A percentile compares a stretch with the other conserved stretches of the same genome.
Conservation (phyloP, 1,139 yeast species). For the Protomyces gravidus region DNA sequence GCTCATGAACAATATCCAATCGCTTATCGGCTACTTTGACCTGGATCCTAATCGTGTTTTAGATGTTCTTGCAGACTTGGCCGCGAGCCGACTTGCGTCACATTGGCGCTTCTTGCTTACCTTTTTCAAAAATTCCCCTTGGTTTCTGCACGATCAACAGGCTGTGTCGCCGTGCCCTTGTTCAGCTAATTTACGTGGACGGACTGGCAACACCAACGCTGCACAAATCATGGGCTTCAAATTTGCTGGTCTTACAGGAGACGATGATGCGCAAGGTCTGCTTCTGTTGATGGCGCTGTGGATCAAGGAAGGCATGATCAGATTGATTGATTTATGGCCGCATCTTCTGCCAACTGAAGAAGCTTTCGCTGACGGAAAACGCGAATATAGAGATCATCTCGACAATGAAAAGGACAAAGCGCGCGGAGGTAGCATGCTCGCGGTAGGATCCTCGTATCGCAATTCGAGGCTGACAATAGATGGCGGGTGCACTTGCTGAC, state of each 20-base stretch:
- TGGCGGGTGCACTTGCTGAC: conserved; percentile 77
- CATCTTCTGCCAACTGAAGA: conserved; percentile 50
- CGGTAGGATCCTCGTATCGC: not conserved
- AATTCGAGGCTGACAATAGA: conserved; percentile 44
- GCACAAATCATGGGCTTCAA: conserved; percentile 60
- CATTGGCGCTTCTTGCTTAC: conserved; percentile 15
- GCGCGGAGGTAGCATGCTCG: conserved; percentile 49
- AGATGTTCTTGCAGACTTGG: conserved; percentile 56
- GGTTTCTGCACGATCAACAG: conserved; percentile 13
- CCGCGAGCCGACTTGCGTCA: not conserved
- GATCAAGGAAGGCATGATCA: conserved; percentile 65
- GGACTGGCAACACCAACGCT: conserved; percentile 59
- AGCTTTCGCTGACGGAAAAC: conserved; percentile 47
- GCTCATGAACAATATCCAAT: conserved; percentile 52
- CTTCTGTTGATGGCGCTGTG: conserved; percentile 52
- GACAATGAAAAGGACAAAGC: conserved; percentile 63
- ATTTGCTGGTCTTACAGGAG: conserved; percentile 48
- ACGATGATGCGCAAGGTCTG: conserved; percentile 36
- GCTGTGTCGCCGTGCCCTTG: not conserved
- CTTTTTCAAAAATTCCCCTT: conserved; percentile 6
- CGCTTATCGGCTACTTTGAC: conserved; percentile 68
- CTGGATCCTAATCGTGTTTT: conserved; percentile 72
- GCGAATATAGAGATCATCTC: conserved; percentile 49
- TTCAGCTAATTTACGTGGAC: conserved; percentile 7
- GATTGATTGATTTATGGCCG: conserved; percentile 59